Percentiles rank a stretch among this genome's conserved stretches.
phyloP scores from a whole-genome alignment of 1,284 basidiomycete species.

The Heterobasidion parviporum region DNA sequence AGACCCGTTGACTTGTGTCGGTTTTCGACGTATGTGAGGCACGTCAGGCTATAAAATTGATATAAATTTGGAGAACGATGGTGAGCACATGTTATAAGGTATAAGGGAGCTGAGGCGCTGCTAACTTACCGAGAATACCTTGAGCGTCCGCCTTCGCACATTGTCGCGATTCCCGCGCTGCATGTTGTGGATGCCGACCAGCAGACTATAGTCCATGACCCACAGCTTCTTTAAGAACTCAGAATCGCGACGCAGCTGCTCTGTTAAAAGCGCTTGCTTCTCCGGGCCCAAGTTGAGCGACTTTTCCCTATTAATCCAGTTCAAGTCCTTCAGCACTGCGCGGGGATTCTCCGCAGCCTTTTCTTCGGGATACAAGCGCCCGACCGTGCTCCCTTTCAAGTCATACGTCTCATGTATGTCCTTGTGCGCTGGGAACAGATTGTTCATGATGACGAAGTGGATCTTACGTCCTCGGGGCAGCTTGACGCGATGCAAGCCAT shows the following conservation, averaged over 20 bases:
- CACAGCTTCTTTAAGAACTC: constrained; percentile 76
- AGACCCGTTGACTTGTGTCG: constrained; percentile 46
- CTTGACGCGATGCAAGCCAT: constrained; percentile 95
- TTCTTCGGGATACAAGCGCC: constrained; percentile 84
- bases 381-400: constrained; percentile 91
- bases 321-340: constrained; percentile 92
- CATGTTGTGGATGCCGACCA: constrained; percentile 94
- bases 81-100: neutral
- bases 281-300: constrained; percentile 88
- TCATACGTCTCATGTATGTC: constrained; percentile 99
- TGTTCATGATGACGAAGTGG: constrained; percentile 99
- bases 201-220: constrained; percentile 96
- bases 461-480: constrained; percentile 91
- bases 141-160: constrained; percentile 81
- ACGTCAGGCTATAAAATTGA: constrained; percentile 49
- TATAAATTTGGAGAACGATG: constrained; percentile 3
- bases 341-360: constrained; percentile 74
- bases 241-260: constrained; percentile 84
- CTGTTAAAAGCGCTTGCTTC: constrained; percentile 84
- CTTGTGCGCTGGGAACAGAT: constrained; percentile 94
- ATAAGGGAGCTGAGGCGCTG: constrained; percentile 1
- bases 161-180: constrained; percentile 87
- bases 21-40: constrained; percentile 44
- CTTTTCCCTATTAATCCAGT: constrained; percentile 83
- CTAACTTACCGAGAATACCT: constrained; percentile 78